phyloP scores from a whole-genome alignment of 2,329 filamentous ascomycete species.

The Arachnomyces sp. region DNA sequence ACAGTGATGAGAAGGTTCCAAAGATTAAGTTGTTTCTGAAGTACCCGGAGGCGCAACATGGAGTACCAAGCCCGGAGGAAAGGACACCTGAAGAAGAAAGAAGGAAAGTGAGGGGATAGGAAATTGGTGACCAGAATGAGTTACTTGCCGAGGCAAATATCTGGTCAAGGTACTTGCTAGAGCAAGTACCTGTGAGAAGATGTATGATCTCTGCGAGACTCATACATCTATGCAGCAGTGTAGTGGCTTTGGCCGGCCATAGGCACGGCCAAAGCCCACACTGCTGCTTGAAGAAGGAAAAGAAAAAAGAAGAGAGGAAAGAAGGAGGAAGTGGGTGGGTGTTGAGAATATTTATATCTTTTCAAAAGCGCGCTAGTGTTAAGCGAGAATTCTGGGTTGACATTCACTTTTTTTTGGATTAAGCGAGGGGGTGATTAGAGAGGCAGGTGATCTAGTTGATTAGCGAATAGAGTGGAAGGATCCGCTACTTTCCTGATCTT shows the following conservation, averaged over 20 bases:
- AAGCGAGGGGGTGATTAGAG: background rate
- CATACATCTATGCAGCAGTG: no score
- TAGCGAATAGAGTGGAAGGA: no score
- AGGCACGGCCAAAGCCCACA: no score
- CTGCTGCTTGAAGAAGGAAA: conserved; percentile 1
- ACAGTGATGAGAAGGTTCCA: conserved; percentile 3
- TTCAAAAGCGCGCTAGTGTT: conserved; percentile 5
- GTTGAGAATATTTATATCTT: conserved; percentile 9
- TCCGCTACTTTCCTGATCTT: no score
- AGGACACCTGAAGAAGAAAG: background rate
- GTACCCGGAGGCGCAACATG: no score
- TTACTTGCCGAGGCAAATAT: background rate
- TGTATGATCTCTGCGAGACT: no score
- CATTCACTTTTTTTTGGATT: no score
- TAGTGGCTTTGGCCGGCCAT: no score
- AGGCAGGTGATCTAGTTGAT: background rate
- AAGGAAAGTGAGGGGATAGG: background rate
- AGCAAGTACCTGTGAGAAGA: no score
- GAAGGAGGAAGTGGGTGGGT: background rate
- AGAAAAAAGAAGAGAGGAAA: conserved; percentile 5
- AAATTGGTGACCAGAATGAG: background rate
- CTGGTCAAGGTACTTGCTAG: background rate
- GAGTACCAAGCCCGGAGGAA: no score
- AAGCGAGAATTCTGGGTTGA: conserved; percentile 6
- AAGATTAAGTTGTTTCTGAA: conserved; percentile 1